Evolutionary conservation across 108 stramenopile genomes (phyloP), one percentile per base, ranked within the genome.

Genomic region (Halocafeteria seosinensis): DNA sequence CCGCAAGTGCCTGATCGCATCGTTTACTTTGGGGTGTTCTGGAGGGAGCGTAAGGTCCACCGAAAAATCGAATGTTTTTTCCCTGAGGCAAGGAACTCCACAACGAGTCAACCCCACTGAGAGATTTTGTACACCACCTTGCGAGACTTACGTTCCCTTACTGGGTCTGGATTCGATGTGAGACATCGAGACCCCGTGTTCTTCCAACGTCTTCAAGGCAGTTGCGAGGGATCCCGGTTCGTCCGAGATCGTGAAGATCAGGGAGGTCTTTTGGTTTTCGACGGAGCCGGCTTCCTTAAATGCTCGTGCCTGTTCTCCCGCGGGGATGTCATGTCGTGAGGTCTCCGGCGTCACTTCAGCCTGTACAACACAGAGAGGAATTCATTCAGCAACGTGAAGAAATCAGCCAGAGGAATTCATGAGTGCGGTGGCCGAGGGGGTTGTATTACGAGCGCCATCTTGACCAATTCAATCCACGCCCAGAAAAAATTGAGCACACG

Each of bases 101-200:
- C 42, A 27, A 33, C 31, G 50, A 32, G 58, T 35, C 50, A 64
- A 38, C 68, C 78, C 86, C 65, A 89, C 87, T 58, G 87, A 85
- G 62, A 92, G 88, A 38, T 66, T 73, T 1, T 23, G 28, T 38
- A 57, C 34, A 17, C 55, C 69, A 8, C 34, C 37, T 17, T 38
- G 55, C 32, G 63, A 62, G 31, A 36, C 33, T 17, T 55, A 29
- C 31, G 37, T 29, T 26, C 67, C 36, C 26, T 27, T 72, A 9
- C 70, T 65, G 31, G 87, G 87, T 51, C 86, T 79, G 50, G 81
- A 83, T 71, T 94, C 92, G 31, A 94, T 89, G 26, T 88, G 73
- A 17, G 85, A 82, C 38, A 94, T 71, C 69, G 88, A 89, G 47
- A 94, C 71, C 55, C 91, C 87, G 66, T 87, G 85, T 65, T 90